Percentiles rank a stretch among this genome's conserved stretches.
Evolutionary conservation across 2,329 filamentous ascomycete species (phyloP).

Genomic region (Penicillium polonicum): DNA sequence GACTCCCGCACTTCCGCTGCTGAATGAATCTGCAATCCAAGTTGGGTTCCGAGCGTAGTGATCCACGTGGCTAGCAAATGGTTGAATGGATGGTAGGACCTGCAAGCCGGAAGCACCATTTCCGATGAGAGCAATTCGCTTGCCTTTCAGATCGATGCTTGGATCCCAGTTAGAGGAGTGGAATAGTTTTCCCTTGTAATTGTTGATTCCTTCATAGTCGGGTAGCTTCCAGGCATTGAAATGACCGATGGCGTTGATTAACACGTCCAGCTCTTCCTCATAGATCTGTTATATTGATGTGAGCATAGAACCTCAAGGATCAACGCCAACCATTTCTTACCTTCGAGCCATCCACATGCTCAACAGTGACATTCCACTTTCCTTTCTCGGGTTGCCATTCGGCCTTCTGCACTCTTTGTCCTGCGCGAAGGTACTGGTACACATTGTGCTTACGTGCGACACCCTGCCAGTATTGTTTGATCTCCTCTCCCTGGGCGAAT

Average conservation of each 20-base stretch:
- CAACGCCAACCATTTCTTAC: slow-evolving; percentile 10
- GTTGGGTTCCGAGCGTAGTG: slow-evolving; percentile 66
- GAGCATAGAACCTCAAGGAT: neutral
- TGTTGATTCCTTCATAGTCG: slow-evolving; percentile 57
- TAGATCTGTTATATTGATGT: slow-evolving; percentile 41
- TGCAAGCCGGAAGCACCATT: slow-evolving; percentile 64
- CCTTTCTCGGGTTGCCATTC: slow-evolving; percentile 55
- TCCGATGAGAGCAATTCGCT: slow-evolving; percentile 59
- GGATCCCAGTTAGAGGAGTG: slow-evolving; percentile 63
- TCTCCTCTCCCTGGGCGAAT: slow-evolving; percentile 66
- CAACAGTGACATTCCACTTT: slow-evolving; percentile 56
- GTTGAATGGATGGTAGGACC: slow-evolving; percentile 43
- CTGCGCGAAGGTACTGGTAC: slow-evolving; percentile 57
- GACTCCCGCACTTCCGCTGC: slow-evolving; percentile 47
- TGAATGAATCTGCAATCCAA: slow-evolving; percentile 66
- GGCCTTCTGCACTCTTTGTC: slow-evolving; percentile 56
- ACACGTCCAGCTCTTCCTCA: slow-evolving; percentile 56
- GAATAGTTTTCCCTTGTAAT: slow-evolving; percentile 56
- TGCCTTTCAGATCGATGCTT: slow-evolving; percentile 50
- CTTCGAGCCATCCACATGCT: slow-evolving; percentile 35
- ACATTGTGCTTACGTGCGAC: slow-evolving; percentile 64
- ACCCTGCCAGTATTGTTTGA: slow-evolving; percentile 64
- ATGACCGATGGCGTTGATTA: slow-evolving; percentile 63
- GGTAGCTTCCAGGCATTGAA: slow-evolving; percentile 67
- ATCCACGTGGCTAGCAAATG: slow-evolving; percentile 51